These are phyloP conservation scores for Rhododendron williamsianum DNA, from an alignment of 148 eudicot genomes.

Conservation along the genomic window DNA sequence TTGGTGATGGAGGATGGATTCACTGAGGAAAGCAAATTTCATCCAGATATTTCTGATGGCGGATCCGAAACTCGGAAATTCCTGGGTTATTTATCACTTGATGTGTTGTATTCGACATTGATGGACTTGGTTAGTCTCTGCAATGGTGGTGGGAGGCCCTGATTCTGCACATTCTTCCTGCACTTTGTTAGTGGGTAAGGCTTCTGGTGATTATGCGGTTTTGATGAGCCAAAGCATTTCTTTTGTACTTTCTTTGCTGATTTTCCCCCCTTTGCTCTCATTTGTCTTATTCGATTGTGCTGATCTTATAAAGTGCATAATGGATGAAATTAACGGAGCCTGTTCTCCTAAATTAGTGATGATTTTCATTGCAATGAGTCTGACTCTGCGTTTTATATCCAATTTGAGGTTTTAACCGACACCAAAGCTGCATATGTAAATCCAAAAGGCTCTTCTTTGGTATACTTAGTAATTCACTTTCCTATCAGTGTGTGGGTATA, in stretches of 20 bases:
- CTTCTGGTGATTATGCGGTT: neutral
- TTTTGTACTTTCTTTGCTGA: neutral
- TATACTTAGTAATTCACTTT: neutral
- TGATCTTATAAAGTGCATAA: neutral
- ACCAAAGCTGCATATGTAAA: neutral
- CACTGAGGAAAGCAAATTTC: conserved; percentile 39
- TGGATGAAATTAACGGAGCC: neutral
- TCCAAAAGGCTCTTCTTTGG: neutral
- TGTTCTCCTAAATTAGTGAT: neutral
- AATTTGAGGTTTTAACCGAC: neutral
- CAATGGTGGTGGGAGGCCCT: conserved; percentile 39
- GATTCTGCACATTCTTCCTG: conserved; percentile 9
- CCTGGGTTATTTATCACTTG: conserved; percentile 65
- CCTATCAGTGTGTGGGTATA: neutral
- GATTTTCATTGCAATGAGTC: neutral
- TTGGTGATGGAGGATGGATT: conserved; percentile 61
- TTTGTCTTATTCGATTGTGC: neutral
- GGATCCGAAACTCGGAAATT: conserved; percentile 46
- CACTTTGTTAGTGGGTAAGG: neutral
- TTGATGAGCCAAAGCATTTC: neutral
- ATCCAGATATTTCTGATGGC: conserved; percentile 27
- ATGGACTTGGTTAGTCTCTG: conserved; percentile 74
- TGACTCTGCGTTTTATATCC: neutral
- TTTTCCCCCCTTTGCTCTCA: neutral
- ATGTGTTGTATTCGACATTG: conserved; percentile 61